Percentiles rank a stretch among this genome's conserved stretches.
phyloP scores from a whole-genome alignment of 495 filamentous ascomycete genomes.

The Pseudoneurospora amorphoporcata region DNA sequence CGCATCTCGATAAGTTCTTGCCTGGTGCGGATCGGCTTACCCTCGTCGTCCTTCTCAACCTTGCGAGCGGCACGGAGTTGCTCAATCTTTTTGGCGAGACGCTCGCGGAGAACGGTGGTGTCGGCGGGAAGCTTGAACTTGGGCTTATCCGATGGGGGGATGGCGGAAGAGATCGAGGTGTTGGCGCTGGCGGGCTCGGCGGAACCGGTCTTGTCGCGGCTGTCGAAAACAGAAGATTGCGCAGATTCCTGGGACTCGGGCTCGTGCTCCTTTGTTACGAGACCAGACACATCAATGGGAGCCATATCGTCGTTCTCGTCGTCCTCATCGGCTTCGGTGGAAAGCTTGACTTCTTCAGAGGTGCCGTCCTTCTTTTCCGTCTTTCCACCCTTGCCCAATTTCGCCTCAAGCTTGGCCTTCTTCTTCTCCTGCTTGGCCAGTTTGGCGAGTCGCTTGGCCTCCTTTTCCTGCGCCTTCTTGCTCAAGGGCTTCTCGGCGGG shows the following conservation, averaged over 20 bases:
- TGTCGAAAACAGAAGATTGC: conserved; percentile 57
- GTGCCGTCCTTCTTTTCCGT: conserved; percentile 3
- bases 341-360: conserved; percentile 6
- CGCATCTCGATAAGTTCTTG: conserved; percentile 86
- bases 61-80: conserved; percentile 71
- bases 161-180: conserved; percentile 62
- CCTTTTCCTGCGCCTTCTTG: conserved; percentile 19
- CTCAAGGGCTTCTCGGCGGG: conserved; percentile 5
- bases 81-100: conserved; percentile 70
- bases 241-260: conserved; percentile 32
- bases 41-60: conserved; percentile 62
- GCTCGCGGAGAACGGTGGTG: conserved; percentile 57
- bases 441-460: conserved; percentile 20
- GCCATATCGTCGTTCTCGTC: conserved; percentile 21
- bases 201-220: conserved; percentile 31
- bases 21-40: conserved; percentile 66
- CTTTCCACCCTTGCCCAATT: neutral
- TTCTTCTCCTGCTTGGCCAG: conserved; percentile 18
- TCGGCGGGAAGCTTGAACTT: conserved; percentile 49
- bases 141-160: conserved; percentile 47
- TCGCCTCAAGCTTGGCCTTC: conserved; percentile 11
- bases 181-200: conserved; percentile 46
- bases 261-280: conserved; percentile 34
- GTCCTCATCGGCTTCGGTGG: conserved; percentile 13
- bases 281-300: conserved; percentile 36